Percentiles rank a stretch among this genome's conserved stretches.
Evolutionary conservation across 1,284 basidiomycete species (phyloP).

Genomic region (Marasmius tenuissimus): DNA sequence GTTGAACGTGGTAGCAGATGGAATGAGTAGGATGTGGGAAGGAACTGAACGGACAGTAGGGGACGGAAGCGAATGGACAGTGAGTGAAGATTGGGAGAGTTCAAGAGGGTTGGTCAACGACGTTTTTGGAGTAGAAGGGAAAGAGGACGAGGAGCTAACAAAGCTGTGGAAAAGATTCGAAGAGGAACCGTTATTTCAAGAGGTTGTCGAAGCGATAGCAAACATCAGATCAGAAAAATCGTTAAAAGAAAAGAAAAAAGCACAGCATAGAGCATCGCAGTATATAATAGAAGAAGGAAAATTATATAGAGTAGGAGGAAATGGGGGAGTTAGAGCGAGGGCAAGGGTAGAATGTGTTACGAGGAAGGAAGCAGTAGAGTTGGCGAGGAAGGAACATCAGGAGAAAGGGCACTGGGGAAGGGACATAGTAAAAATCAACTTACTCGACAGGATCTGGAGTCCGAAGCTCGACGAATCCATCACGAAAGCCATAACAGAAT

Average conservation of each 20-base stretch:
- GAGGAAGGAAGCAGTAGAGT: constrained; percentile 12
- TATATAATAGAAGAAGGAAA: constrained; percentile 32
- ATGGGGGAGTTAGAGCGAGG: constrained; percentile 15
- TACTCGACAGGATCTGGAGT: constrained; percentile 26
- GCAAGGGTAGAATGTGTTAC: constrained; percentile 19
- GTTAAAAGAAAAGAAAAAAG: constrained; percentile 12
- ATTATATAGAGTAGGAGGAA: constrained; percentile 20
- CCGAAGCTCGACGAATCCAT: constrained; percentile 30
- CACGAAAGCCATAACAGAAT: constrained; percentile 26
- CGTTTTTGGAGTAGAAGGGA: constrained; percentile 18
- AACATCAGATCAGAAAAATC: not conserved
- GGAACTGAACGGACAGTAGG: constrained; percentile 10
- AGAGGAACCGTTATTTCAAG: constrained; percentile 21
- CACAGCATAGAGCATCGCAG: constrained; percentile 23
- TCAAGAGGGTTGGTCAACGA: constrained; percentile 27
- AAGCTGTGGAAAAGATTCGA: constrained; percentile 19
- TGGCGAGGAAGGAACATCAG: constrained; percentile 16
- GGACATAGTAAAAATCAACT: constrained; percentile 25
- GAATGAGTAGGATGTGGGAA: constrained; percentile 14
- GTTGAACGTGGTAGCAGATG: constrained; percentile 15
- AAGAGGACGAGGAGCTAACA: not conserved
- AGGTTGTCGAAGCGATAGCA: not conserved
- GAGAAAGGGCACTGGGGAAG: constrained; percentile 28
- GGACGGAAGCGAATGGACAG: constrained; percentile 32
- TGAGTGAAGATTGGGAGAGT: constrained; percentile 9